phyloP scores from a whole-genome alignment of 2,329 filamentous ascomycete species.

The Gnomoniopsis smithogilvyi region DNA sequence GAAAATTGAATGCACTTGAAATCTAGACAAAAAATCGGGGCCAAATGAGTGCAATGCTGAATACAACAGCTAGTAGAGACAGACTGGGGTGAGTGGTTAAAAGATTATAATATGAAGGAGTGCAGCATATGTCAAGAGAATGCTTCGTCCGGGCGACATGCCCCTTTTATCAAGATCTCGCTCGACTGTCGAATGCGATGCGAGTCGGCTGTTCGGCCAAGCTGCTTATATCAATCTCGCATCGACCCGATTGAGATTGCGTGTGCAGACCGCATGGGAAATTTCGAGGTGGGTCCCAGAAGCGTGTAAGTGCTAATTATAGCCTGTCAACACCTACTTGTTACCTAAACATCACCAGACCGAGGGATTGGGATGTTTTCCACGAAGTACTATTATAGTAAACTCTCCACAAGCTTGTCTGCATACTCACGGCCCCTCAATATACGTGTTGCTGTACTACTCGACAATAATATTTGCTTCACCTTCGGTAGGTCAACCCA shows the following conservation, averaged over 20 bases:
- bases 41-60: neutral
- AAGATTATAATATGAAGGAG: neutral
- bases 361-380: no score
- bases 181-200: no score
- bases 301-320: neutral
- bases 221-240: no score
- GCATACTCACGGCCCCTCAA: no score
- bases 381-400: no score
- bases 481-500: no score
- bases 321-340: neutral
- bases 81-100: constrained; percentile 2
- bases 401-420: no score
- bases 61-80: neutral
- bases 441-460: no score
- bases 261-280: neutral
- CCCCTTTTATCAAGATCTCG: neutral
- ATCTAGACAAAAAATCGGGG: neutral
- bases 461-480: no score
- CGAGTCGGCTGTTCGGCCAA: no score
- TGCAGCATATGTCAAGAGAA: no score
- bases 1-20: neutral
- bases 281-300: neutral
- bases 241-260: neutral
- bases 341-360: no score
- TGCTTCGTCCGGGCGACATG: neutral